phyloP scores from a whole-genome alignment of 2,329 filamentous ascomycete genomes.

The Phaeosphaeriaceae sp. region DNA sequence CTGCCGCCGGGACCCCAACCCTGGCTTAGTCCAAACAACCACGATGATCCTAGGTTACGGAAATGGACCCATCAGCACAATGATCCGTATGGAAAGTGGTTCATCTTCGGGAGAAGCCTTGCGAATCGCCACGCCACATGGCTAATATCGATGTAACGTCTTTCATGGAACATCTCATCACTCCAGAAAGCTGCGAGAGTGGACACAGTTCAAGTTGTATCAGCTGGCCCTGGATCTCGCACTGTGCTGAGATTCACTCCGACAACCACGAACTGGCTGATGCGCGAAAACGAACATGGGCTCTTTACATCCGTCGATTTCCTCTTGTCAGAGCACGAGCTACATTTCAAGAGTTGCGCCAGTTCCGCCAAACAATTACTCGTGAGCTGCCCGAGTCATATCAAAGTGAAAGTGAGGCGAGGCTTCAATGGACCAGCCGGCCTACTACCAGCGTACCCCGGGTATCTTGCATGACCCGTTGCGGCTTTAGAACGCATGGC shows the following conservation, averaged over 20 bases:
- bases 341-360: background rate
- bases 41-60: background rate
- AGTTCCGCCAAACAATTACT: background rate
- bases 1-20: background rate
- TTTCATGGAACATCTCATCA: background rate
- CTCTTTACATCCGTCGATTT: background rate
- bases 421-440: background rate
- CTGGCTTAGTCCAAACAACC: background rate
- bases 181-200: background rate
- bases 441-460: background rate
- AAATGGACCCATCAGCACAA: background rate
- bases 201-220: background rate
- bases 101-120: background rate
- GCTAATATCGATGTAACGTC: background rate
- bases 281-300: background rate
- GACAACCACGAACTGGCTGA: no score
- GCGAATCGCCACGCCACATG: background rate
- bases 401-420: background rate
- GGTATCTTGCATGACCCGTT: background rate
- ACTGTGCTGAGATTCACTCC: no score
- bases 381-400: background rate
- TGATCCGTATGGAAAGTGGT: background rate
- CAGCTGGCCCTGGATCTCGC: background rate
- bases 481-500: slow-evolving; percentile 1
- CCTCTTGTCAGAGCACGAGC: background rate